Base-by-base conservation (phyloP, 805 yeast species). In the Kluyveromyces siamensis region DNA sequence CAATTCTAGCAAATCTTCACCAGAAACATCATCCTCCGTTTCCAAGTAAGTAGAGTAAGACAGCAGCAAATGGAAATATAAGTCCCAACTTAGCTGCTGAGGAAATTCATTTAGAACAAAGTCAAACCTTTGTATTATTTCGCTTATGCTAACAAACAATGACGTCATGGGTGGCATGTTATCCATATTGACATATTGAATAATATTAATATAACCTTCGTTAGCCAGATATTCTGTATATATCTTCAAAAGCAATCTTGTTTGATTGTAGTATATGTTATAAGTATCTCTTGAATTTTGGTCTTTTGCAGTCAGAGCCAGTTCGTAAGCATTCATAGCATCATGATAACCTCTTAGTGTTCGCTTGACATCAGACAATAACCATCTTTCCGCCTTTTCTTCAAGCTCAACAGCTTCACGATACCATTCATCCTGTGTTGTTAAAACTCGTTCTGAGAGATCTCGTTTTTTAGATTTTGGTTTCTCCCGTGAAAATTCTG, bases 371-470 rank as follows among this genome's bases (percentile, higher is more conserved):
- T 66, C 70, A 2, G 67, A 64, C 4, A 58, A 51, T 6, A 58
- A 50, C 68, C 69, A 66, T 42, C 70, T 56, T 40, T 64, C 69
- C n/a, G 65, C 70, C 40, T 63, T 65, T 43, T 64, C 68, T 50
- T 66, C 70, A 41, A 47, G 52, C 8, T 55, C 54, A 2, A 60
- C 58, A 2, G 61, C 70, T 42, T 61, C 65, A n/a, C 49, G 52
- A 41, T 65, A 66, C 41, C 52, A 66, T 48, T 65, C 69, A 27
- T 60, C 59, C 44, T 59, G 65, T 3, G 60, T 58, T 8, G 52
- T 50, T 21, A 52, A 46, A 19, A 46, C 48, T 4, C 8, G 8
- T 13, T 30, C 35, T 2, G 35, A 5, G 14, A 30, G 14, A 11
- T 30, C 35, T 5, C 14, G 35, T 30, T 30, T 30, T 13, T 7